Evolutionary conservation across 805 yeast species (phyloP).

Genomic region (Kodamaea kaohsiungensis): DNA sequence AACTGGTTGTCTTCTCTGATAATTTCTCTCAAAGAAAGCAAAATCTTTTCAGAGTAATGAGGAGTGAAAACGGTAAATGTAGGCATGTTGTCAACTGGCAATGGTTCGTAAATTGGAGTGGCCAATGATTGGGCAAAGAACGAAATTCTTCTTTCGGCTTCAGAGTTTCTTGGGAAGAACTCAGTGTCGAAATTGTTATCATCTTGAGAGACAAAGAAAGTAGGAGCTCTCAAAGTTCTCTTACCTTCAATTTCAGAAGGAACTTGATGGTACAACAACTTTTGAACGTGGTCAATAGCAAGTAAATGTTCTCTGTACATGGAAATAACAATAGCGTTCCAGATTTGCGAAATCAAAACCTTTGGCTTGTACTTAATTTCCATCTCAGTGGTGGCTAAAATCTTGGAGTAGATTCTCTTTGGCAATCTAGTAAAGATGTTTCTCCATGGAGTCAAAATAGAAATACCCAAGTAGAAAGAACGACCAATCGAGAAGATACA

Average conservation of each 20-base stretch:
- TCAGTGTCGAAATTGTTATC: conserved; percentile 93
- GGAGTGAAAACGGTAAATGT: conserved; percentile 96
- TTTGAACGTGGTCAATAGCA: conserved; percentile 98
- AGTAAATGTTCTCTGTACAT: conserved; percentile 99
- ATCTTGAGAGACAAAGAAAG: conserved; percentile 97
- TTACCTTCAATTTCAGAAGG: conserved; percentile 98
- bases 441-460: conserved; percentile 99
- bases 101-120: conserved; percentile 97
- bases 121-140: conserved; percentile 99
- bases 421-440: conserved; percentile 97
- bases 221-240: conserved; percentile 97
- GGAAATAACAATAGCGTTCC: conserved; percentile 98
- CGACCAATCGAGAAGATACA: conserved; percentile 95
- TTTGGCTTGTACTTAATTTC: conserved; percentile 98
- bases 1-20: conserved; percentile 97
- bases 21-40: conserved; percentile 90
- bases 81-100: conserved; percentile 99
- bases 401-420: conserved; percentile 97
- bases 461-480: conserved; percentile 98
- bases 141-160: conserved; percentile 99
- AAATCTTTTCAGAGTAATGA: conserved; percentile 92
- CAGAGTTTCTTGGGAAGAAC: conserved; percentile 95
- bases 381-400: conserved; percentile 98
- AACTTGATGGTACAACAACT: conserved; percentile 95
- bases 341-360: conserved; percentile 95